These are phyloP conservation scores for Arthrobotrys iridis DNA, from an alignment of 2,329 filamentous ascomycete species.

Conservation along the genomic window DNA sequence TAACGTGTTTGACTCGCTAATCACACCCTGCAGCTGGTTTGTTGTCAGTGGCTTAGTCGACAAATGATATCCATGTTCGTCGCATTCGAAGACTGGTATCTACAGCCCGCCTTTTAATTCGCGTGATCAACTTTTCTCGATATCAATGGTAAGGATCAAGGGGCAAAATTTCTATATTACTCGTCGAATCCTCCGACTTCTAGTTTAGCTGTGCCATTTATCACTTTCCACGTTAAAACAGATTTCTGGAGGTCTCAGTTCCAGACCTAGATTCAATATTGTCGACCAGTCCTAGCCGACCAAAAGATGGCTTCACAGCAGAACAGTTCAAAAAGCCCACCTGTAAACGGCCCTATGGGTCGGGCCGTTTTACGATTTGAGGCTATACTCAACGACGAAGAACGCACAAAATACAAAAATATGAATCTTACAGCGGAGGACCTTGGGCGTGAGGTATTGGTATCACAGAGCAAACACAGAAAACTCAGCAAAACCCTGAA, in stretches of 20 bases:
- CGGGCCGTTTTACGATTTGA: background rate
- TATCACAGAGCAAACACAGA: slow-evolving; percentile 5
- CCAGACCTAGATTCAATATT: background rate
- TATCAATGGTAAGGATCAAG: background rate
- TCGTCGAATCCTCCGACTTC: background rate
- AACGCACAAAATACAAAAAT: background rate
- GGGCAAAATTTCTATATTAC: background rate
- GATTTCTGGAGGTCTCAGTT: background rate
- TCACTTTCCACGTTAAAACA: background rate
- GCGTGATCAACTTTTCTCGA: background rate
- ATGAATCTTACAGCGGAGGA: slow-evolving; percentile 11
- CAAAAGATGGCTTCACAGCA: background rate
- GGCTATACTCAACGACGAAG: background rate
- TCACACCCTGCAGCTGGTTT: slow-evolving; percentile 9
- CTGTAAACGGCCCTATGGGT: background rate
- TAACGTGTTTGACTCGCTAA: background rate
- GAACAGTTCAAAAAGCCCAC: background rate
- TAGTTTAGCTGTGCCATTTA: slow-evolving; percentile 1
- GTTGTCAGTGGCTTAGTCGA: slow-evolving; percentile 5
- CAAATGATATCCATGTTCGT: background rate
- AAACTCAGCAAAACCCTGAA: slow-evolving; percentile 8
- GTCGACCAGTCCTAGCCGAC: background rate
- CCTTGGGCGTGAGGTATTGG: background rate
- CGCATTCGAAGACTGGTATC: background rate
- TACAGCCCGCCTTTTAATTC: background rate